These are phyloP conservation scores for Betula pendula DNA, from an alignment of 306 rosid genomes.

Conservation along the genomic window DNA sequence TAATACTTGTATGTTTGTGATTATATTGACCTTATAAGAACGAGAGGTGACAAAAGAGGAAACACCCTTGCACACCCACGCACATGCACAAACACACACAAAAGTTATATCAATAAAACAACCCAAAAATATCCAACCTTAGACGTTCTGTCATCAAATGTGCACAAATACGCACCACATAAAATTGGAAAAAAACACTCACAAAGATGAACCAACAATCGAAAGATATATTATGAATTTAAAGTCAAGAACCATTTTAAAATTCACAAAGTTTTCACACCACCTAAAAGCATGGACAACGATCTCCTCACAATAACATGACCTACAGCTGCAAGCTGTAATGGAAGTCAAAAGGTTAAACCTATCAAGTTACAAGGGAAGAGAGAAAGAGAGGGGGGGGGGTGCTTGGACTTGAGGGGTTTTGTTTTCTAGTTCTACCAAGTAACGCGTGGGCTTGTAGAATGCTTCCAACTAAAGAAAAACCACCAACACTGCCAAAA, in stretches of 20 bases:
- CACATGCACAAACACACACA: not conserved
- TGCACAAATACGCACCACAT: not conserved
- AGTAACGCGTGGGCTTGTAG: too few relatives aligned
- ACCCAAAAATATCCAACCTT: not conserved
- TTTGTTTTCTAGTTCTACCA: too few relatives aligned
- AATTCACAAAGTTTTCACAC: not conserved
- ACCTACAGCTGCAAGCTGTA: not conserved
- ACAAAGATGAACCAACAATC: not conserved
- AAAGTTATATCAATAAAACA: not conserved
- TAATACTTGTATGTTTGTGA: not conserved
- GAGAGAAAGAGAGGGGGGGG: not conserved
- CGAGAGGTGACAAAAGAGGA: not conserved
- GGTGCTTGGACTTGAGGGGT: too few relatives aligned
- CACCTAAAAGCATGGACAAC: not conserved
- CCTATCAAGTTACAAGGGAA: not conserved
- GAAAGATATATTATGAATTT: not conserved
- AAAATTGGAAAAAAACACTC: not conserved
- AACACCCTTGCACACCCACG: too few relatives aligned
- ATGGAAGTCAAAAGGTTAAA: not conserved
- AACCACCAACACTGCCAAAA: constrained; percentile 8
- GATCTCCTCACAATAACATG: not conserved
- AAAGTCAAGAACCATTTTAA: not conserved
- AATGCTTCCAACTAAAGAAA: constrained; percentile 1
- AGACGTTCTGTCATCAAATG: not conserved
- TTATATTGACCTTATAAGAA: too few relatives aligned